These are phyloP conservation scores for Fraxinus angustifolia DNA, from an alignment of 305 asterid species.

Conservation along the genomic window DNA sequence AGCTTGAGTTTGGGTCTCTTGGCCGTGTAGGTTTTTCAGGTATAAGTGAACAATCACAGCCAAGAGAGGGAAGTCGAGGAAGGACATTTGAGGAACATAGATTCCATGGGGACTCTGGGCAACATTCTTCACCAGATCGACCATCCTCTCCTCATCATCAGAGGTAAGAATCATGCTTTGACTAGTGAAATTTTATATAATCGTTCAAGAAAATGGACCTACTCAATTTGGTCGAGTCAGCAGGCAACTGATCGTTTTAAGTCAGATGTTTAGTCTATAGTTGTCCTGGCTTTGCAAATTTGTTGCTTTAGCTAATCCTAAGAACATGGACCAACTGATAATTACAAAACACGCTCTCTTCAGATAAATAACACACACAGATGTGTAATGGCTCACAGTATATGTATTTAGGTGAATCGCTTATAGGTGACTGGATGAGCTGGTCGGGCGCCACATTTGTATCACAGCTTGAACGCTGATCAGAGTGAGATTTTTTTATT, in stretches of 20 bases:
- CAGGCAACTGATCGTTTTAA: background rate
- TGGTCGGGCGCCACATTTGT: background rate
- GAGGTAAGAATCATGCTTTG: slow-evolving; percentile 44
- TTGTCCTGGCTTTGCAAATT: background rate
- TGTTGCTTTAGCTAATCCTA: background rate
- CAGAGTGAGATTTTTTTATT: background rate
- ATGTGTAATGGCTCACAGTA: background rate
- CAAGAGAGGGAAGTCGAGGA: slow-evolving; percentile 51
- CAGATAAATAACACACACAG: background rate
- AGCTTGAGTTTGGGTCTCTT: slow-evolving; percentile 84
- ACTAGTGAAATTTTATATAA: background rate
- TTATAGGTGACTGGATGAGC: background rate
- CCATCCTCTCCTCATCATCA: slow-evolving; percentile 84
- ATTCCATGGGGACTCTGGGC: slow-evolving; percentile 52
- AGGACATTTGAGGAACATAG: slow-evolving; percentile 64
- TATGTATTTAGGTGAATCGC: background rate
- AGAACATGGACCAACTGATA: background rate
- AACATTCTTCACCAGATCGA: slow-evolving; percentile 70
- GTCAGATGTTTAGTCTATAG: background rate
- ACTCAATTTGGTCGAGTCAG: background rate
- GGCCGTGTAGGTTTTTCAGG: slow-evolving; percentile 69
- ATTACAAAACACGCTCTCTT: background rate
- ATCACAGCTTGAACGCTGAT: background rate
- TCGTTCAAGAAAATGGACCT: background rate
- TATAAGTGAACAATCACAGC: slow-evolving; percentile 52